A percentile compares a stretch with the other conserved stretches of the same genome.
Evolutionary conservation across 129 eudicot genomes (phyloP).

Genomic region (Artemisia tridentata): DNA sequence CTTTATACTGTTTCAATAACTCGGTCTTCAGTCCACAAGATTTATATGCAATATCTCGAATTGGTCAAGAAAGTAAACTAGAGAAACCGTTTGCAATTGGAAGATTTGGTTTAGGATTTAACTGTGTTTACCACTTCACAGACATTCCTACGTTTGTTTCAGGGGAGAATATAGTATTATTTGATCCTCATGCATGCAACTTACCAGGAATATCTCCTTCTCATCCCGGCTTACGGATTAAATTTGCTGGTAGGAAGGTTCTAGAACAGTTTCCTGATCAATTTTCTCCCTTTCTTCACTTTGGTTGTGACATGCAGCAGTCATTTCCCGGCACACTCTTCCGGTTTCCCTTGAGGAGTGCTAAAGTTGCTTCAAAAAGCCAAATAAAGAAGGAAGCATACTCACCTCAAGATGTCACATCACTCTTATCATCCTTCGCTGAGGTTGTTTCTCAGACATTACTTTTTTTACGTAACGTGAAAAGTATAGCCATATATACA

Average conservation of each 20-base stretch:
- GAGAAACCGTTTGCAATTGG: slow-evolving; percentile 97
- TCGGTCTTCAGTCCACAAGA: slow-evolving; percentile 92
- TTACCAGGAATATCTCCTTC: slow-evolving; percentile 98
- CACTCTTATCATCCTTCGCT: slow-evolving; percentile 86
- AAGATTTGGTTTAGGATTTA: slow-evolving; percentile 96
- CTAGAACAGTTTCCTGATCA: slow-evolving; percentile 97
- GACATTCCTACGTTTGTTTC: slow-evolving; percentile 94
- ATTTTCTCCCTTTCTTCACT: slow-evolving; percentile 91
- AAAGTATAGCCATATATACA: slow-evolving; percentile 69
- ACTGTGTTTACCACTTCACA: slow-evolving; percentile 94
- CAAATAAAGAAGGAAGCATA: slow-evolving; percentile 90
- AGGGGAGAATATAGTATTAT: slow-evolving; percentile 92
- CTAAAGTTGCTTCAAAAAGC: slow-evolving; percentile 78
- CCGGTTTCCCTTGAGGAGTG: slow-evolving; percentile 87
- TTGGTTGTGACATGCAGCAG: slow-evolving; percentile 88
- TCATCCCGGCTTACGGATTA: slow-evolving; percentile 94
- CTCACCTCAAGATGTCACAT: slow-evolving; percentile 77
- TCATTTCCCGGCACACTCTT: slow-evolving; percentile 94
- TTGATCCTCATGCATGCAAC: slow-evolving; percentile 96
- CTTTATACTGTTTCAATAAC: slow-evolving; percentile 90
- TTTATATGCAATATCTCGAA: slow-evolving; percentile 88
- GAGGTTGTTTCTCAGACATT: slow-evolving; percentile 81
- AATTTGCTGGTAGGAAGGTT: slow-evolving; percentile 74
- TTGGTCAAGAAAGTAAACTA: slow-evolving; percentile 97
- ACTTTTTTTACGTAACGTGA: slow-evolving; percentile 86